A percentile compares a stretch with the other conserved stretches of the same genome.
phyloP scores from a whole-genome alignment of 2,329 filamentous ascomycete species.

The Gnomoniopsis smithogilvyi region DNA sequence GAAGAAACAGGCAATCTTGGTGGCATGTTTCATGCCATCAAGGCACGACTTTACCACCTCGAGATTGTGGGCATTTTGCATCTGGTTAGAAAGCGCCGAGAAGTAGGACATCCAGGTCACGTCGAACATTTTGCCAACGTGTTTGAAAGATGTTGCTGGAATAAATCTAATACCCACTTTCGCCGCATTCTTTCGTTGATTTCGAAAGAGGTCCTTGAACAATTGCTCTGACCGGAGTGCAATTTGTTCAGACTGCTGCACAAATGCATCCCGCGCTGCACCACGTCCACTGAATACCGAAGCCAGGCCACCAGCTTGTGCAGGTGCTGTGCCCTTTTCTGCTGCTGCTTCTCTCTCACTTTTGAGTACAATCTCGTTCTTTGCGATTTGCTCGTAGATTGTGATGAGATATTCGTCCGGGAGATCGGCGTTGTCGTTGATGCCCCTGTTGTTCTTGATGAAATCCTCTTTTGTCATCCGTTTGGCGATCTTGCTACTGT shows the following conservation, averaged over 20 bases:
- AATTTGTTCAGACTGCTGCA: constrained; percentile 95
- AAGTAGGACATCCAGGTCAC: constrained; percentile 99
- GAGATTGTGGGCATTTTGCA: constrained; percentile 89
- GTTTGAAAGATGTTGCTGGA: constrained; percentile 87
- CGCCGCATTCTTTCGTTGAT: constrained; percentile 76
- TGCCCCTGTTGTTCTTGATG: constrained; percentile 97
- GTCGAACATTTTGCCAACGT: constrained; percentile 97
- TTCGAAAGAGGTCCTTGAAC: constrained; percentile 89
- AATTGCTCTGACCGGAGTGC: constrained; percentile 70
- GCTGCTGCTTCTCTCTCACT: constrained; percentile 89
- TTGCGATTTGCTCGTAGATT: constrained; percentile 89
- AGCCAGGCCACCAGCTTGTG: constrained; percentile 66
- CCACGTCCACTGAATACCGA: constrained; percentile 91
- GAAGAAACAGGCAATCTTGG: constrained; percentile 89
- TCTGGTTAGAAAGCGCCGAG: constrained; percentile 87
- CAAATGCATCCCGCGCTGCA: constrained; percentile 85
- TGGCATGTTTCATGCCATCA: constrained; percentile 91
- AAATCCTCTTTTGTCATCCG: constrained; percentile 97
- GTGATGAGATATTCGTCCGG: constrained; percentile 85
- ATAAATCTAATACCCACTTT: constrained; percentile 75
- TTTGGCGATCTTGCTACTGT: constrained; percentile 78
- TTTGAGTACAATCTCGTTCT: constrained; percentile 90
- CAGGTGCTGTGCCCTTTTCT: constrained; percentile 63
- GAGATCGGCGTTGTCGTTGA: constrained; percentile 93
- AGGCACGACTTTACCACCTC: constrained; percentile 91